These are phyloP conservation scores for Plasmodium knowlesi DNA, from an alignment of 169 alveolate genomes.

Conservation along the genomic window DNA sequence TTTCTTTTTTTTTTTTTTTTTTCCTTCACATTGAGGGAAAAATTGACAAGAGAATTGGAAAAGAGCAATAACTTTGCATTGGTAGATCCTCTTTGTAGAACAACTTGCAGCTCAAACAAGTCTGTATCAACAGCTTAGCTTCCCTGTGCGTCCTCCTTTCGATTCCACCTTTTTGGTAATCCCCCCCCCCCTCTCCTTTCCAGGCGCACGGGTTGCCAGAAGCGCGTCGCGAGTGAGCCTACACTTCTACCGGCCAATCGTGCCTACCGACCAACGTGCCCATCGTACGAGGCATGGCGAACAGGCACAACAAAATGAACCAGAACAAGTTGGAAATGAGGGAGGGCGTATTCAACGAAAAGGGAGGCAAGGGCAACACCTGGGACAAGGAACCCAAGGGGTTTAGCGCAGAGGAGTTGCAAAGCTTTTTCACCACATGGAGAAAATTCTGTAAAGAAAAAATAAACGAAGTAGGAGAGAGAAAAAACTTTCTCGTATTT, in stretches of 20 bases:
- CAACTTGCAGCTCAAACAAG: not conserved
- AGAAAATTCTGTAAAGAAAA: slow-evolving; percentile 22
- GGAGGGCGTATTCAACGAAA: slow-evolving; percentile 35
- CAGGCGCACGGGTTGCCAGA: not conserved
- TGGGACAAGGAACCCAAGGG: not conserved
- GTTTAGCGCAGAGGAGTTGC: slow-evolving; percentile 32
- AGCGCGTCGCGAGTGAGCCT: not conserved
- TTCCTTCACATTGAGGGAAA: not conserved
- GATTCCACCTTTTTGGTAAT: not conserved
- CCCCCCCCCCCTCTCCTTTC: not conserved
- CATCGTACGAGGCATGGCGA: slow-evolving; percentile 12
- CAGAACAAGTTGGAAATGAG: slow-evolving; percentile 38
- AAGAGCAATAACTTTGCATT: not conserved
- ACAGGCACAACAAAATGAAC: slow-evolving; percentile 20
- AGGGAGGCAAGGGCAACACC: not conserved
- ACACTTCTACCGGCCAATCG: no score
- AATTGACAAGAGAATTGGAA: not conserved
- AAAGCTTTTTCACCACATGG: slow-evolving; percentile 41
- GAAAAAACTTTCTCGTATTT: slow-evolving; percentile 30
- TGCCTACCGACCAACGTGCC: not conserved
- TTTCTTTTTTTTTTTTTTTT: not conserved
- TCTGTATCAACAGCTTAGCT: not conserved
- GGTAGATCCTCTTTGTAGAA: not conserved
- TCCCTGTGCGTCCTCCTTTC: not conserved
- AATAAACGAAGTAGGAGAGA: slow-evolving; percentile 8